A percentile compares a stretch with the other conserved stretches of the same genome.
Conservation (phyloP, 116 monocot species). For the Posidonia oceanica region DNA sequence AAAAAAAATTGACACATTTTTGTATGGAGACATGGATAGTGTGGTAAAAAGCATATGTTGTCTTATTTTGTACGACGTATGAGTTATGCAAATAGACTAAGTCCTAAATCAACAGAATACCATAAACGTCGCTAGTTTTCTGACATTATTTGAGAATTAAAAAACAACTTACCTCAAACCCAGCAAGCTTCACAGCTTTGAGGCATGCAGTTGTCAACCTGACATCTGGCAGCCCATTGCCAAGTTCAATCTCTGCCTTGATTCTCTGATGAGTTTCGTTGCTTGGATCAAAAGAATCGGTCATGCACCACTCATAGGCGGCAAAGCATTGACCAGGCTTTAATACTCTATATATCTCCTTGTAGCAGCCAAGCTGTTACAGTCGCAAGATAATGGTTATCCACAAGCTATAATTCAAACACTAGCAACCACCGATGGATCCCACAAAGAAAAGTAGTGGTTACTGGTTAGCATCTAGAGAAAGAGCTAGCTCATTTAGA, state of each 20-base stretch:
- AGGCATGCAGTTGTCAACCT: conserved; percentile 60
- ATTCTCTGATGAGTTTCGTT: conserved; percentile 73
- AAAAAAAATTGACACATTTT: too few species aligned
- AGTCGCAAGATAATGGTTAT: conserved; percentile 2
- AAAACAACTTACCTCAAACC: conserved; percentile 64
- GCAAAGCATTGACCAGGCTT: conserved; percentile 98
- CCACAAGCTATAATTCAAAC: background rate
- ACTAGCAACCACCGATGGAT: background rate
- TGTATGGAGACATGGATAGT: too few species aligned
- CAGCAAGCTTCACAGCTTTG: conserved; percentile 75
- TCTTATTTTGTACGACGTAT: too few species aligned
- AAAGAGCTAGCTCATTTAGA: conserved; percentile 4
- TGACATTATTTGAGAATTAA: too few species aligned
- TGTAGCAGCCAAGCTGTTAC: conserved; percentile 80
- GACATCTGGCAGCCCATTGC: conserved; percentile 89
- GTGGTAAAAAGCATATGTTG: too few species aligned
- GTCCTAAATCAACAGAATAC: too few species aligned
- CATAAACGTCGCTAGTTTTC: too few species aligned
- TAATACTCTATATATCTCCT: conserved; percentile 79
- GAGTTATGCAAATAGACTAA: too few species aligned
- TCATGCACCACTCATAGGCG: conserved; percentile 98
- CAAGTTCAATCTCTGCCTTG: conserved; percentile 94
- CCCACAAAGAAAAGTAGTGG: background rate
- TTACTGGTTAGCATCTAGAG: background rate
- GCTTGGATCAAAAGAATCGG: conserved; percentile 57